Conservation (phyloP, 2,329 filamentous ascomycete species). For the Penicillium digitatum region DNA sequence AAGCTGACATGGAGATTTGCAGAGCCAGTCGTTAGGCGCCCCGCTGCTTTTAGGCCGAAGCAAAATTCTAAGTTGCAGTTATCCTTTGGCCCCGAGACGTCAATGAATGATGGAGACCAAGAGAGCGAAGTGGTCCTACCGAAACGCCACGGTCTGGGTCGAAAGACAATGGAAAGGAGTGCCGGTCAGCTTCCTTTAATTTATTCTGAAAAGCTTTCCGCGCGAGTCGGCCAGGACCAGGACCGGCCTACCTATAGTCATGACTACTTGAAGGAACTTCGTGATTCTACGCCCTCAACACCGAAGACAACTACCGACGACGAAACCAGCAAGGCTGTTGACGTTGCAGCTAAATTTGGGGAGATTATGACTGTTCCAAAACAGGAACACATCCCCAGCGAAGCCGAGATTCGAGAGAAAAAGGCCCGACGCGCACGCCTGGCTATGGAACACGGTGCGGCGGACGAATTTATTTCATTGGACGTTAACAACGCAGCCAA, state of each 20-base stretch:
- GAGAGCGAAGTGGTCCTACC: constrained; percentile 56
- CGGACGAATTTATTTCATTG: constrained; percentile 52
- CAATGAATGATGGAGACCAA: constrained; percentile 53
- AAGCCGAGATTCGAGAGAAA: constrained; percentile 82
- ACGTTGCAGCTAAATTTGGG: constrained; percentile 49
- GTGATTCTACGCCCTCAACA: constrained; percentile 77
- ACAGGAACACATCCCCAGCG: constrained; percentile 63
- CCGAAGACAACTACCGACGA: constrained; percentile 52
- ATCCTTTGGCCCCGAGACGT: constrained; percentile 67
- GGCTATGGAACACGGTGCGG: constrained; percentile 64
- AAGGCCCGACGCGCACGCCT: constrained; percentile 82
- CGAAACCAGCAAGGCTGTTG: constrained; percentile 52
- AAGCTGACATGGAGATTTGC: constrained; percentile 35
- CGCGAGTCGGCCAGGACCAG: constrained; percentile 59
- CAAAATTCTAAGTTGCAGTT: constrained; percentile 73
- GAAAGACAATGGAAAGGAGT: constrained; percentile 64
- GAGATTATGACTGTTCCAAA: constrained; percentile 35
- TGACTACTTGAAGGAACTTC: constrained; percentile 80
- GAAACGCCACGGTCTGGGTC: constrained; percentile 57
- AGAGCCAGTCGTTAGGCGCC: constrained; percentile 53
- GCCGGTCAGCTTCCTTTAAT: constrained; percentile 55
- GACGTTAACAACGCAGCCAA: constrained; percentile 35
- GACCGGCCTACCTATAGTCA: constrained; percentile 77
- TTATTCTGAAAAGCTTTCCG: constrained; percentile 52
- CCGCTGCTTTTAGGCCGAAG: constrained; percentile 49